These are phyloP conservation scores for Venturiaceae sp. DNA, from an alignment of 2,329 filamentous ascomycete species.

Conservation along the genomic window DNA sequence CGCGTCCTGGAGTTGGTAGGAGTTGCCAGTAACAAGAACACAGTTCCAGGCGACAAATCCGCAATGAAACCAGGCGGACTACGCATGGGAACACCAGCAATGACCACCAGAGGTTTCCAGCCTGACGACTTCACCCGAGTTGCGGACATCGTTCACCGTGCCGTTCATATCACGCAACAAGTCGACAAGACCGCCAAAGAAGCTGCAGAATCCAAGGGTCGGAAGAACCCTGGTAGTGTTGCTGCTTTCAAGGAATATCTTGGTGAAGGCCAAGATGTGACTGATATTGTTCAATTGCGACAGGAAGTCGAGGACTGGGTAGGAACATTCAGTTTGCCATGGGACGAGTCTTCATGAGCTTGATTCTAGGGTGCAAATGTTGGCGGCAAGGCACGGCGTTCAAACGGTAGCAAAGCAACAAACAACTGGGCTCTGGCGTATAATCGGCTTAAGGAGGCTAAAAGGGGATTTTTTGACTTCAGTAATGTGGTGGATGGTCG, in stretches of 20 bases:
- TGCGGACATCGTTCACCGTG: slow-evolving; percentile 30
- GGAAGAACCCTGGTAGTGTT: slow-evolving; percentile 29
- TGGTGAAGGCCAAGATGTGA: slow-evolving; percentile 29
- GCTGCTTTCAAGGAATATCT: slow-evolving; percentile 30
- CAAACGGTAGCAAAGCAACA: background rate
- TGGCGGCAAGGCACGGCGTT: background rate
- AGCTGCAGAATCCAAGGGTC: slow-evolving; percentile 23
- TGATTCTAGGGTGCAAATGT: too few relatives aligned
- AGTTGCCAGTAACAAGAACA: slow-evolving; percentile 99
- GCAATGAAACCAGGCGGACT: slow-evolving; percentile 90
- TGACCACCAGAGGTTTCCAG: slow-evolving; percentile 92
- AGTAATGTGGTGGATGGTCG: background rate
- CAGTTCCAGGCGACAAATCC: slow-evolving; percentile 93
- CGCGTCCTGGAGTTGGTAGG: slow-evolving; percentile 95
- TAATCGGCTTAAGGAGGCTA: background rate
- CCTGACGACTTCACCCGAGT: slow-evolving; percentile 78
- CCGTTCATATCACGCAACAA: slow-evolving; percentile 30
- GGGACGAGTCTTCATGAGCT: slow-evolving; percentile 16
- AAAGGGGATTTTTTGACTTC: background rate
- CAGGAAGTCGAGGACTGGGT: slow-evolving; percentile 32
- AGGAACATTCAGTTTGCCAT: slow-evolving; percentile 29
- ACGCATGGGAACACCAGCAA: slow-evolving; percentile 92
- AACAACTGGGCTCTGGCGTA: background rate
- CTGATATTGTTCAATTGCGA: slow-evolving; percentile 28
- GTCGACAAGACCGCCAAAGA: slow-evolving; percentile 29